These are phyloP conservation scores for Aphanomyces astaci DNA, from an alignment of 352 stramenopile genomes.

Conservation along the genomic window DNA sequence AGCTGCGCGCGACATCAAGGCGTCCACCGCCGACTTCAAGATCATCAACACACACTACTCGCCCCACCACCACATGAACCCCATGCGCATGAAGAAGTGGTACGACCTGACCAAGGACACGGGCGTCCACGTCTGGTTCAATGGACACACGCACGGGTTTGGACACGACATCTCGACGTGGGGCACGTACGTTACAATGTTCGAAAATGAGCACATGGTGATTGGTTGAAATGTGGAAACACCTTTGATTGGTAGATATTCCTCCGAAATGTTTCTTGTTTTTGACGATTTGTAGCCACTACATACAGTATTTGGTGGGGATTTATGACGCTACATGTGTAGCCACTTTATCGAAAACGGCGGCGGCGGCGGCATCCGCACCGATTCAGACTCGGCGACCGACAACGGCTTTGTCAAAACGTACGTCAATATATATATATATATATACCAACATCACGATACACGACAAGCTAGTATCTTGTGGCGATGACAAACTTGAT, in stretches of 20 bases:
- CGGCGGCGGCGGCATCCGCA: constrained; percentile 60
- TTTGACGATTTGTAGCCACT: too few relatives aligned
- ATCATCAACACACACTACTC: constrained; percentile 73
- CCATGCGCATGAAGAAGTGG: constrained; percentile 56
- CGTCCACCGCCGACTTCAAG: constrained; percentile 58
- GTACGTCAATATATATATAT: too few relatives aligned
- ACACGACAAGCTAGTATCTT: too few relatives aligned
- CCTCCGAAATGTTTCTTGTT: too few relatives aligned
- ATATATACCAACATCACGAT: too few relatives aligned
- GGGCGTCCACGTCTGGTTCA: constrained; percentile 54
- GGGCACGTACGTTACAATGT: constrained; percentile 48
- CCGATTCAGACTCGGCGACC: constrained; percentile 38
- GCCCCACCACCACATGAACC: constrained; percentile 62
- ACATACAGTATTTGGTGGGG: too few relatives aligned
- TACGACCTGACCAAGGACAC: constrained; percentile 41
- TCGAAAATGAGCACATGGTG: too few relatives aligned
- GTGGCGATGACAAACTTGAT: too few relatives aligned
- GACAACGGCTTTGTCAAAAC: constrained; percentile 17
- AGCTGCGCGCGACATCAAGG: constrained; percentile 39
- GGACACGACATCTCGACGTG: constrained; percentile 80
- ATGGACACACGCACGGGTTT: constrained; percentile 54
- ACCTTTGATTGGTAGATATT: too few relatives aligned
- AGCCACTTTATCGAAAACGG: constrained; percentile 71
- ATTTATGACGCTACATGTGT: too few relatives aligned
- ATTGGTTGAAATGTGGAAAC: constrained; percentile 58